Conservation (phyloP, 2,329 filamentous ascomycete species). For the Magnaporthiopsis rhizophila region DNA sequence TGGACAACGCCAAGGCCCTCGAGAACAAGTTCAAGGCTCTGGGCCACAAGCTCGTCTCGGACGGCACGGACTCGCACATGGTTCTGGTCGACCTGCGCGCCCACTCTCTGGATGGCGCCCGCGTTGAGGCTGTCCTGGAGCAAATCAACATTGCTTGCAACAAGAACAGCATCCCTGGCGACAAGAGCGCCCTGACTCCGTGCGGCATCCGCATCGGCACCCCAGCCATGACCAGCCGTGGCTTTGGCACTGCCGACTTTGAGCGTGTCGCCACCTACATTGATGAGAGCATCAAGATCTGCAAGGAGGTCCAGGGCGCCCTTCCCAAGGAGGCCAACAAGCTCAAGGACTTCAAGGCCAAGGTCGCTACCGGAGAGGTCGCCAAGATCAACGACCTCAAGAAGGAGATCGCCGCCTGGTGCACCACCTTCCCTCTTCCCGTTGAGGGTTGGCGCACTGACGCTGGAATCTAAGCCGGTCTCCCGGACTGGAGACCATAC, state of each 20-base stretch:
- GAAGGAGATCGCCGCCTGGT: constrained; percentile 87
- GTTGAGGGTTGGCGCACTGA: constrained; percentile 64
- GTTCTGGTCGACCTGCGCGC: constrained; percentile 91
- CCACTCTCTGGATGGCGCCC: constrained; percentile 80
- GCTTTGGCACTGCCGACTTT: constrained; percentile 89
- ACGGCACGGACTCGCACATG: constrained; percentile 96
- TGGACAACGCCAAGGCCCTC: constrained; percentile 88
- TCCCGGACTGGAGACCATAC: background rate
- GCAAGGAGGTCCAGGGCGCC: constrained; percentile 74
- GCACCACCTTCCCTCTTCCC: constrained; percentile 84
- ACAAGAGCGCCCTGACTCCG: constrained; percentile 93
- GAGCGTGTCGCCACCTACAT: constrained; percentile 86
- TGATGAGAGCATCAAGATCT: constrained; percentile 78
- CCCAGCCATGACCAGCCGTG: constrained; percentile 93
- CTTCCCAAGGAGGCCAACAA: constrained; percentile 98
- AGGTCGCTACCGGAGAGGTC: constrained; percentile 71
- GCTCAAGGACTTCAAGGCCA: constrained; percentile 98
- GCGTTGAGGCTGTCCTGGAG: constrained; percentile 92
- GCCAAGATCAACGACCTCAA: constrained; percentile 75
- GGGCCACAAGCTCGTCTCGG: constrained; percentile 89
- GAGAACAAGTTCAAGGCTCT: constrained; percentile 77
- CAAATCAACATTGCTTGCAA: constrained; percentile 99
- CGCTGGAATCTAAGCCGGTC: constrained; percentile 43
- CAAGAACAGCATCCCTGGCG: constrained; percentile 97
- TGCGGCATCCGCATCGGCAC: constrained; percentile 94